A percentile compares a stretch with the other conserved stretches of the same genome.
Evolutionary conservation across 192 early-diverging fungal genomes (phyloP).

Genomic region (Rhizoclosmatium globosum): DNA sequence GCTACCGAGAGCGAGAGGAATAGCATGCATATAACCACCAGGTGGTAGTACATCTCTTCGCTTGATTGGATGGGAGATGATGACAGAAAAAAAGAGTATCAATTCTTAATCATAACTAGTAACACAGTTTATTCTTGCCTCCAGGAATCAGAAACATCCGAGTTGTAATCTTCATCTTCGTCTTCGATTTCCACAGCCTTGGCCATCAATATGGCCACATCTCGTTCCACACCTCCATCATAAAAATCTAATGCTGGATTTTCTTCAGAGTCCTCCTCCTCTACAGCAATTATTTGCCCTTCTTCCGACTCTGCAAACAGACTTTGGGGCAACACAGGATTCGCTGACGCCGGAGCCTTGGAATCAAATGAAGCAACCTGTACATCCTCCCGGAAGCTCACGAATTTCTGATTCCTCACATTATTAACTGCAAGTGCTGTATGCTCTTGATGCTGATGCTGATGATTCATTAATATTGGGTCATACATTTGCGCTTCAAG

Average conservation of each 20-base stretch:
- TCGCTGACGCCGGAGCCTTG: background rate
- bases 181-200: background rate
- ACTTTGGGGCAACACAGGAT: background rate
- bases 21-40: too few species aligned
- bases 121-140: background rate
- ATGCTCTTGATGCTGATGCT: background rate
- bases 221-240: background rate
- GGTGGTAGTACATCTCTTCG: too few species aligned
- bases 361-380: background rate
- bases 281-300: background rate
- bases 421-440: background rate
- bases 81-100: too few species aligned
- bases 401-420: background rate
- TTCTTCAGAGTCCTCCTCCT: background rate
- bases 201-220: background rate
- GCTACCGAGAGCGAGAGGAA: too few species aligned
- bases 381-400: background rate
- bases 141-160: background rate
- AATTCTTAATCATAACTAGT: background rate
- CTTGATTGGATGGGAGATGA: too few species aligned
- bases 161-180: background rate
- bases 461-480: background rate
- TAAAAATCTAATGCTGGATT: background rate
- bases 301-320: background rate
- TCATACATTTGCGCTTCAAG: slow-evolving; percentile 28